Percentiles rank a stretch among this genome's conserved stretches.
Evolutionary conservation across 2,329 filamentous ascomycete genomes (phyloP).

Genomic region (Falciphora oryzae): DNA sequence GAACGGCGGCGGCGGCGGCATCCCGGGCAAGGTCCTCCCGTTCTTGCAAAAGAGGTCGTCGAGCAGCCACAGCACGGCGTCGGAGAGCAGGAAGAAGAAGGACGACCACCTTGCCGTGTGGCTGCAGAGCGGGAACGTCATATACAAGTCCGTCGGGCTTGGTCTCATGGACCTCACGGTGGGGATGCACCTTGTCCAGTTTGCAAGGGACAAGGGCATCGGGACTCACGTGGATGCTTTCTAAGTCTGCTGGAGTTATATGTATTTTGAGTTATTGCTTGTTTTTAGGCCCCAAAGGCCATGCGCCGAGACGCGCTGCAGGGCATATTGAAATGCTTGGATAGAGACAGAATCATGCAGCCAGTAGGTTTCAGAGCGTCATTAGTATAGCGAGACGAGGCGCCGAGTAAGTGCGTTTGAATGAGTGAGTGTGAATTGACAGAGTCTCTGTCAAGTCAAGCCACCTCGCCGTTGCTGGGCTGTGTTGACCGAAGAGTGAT

Average conservation of each 20-base stretch:
- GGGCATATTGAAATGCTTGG: no score
- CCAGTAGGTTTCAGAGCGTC: no score
- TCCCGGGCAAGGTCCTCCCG: not conserved
- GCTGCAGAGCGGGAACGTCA: conserved; percentile 57
- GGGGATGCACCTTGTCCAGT: conserved; percentile 49
- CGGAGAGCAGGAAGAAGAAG: conserved; percentile 25
- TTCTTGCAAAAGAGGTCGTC: conserved; percentile 12
- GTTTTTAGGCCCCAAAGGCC: no score
- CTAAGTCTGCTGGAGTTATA: conserved; percentile 21
- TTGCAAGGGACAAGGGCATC: conserved; percentile 49
- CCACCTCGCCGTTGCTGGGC: no score
- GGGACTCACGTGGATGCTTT: conserved; percentile 50
- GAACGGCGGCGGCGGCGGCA: not conserved
- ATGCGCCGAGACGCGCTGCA: no score
- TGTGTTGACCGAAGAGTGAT: no score
- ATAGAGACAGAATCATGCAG: no score
- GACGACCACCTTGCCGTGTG: conserved; percentile 46
- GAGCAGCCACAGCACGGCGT: conserved; percentile 21
- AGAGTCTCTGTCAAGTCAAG: no score
- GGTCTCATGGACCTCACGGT: conserved; percentile 62
- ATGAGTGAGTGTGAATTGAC: no score
- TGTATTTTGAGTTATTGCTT: no score
- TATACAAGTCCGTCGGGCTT: conserved; percentile 64
- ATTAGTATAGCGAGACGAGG: no score
- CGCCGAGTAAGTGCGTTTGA: no score